A percentile compares a stretch with the other conserved stretches of the same genome.
phyloP scores from a whole-genome alignment of 495 filamentous ascomycete genomes.

The Neurospora sp. region DNA sequence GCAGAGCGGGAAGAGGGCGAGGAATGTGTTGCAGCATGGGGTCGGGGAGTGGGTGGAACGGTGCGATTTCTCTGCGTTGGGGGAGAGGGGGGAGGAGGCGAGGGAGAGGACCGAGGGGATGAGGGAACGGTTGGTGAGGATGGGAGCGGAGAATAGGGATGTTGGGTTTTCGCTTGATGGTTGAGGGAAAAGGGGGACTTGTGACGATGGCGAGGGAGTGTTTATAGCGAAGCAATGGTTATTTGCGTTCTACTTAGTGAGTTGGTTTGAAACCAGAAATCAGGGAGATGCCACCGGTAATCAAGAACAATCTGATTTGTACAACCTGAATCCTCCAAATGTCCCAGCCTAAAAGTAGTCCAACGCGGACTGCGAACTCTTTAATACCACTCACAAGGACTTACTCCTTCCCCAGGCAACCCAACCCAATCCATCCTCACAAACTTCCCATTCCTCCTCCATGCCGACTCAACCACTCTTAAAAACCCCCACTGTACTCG shows the following conservation, averaged over 20 bases:
- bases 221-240: not conserved
- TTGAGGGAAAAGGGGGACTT: conserved; percentile 2
- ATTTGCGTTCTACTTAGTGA: not conserved
- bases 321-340: not conserved
- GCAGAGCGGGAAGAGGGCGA: conserved; percentile 43
- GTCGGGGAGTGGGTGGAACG: conserved; percentile 62
- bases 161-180: conserved; percentile 44
- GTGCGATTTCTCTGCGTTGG: conserved; percentile 41
- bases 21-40: conserved; percentile 80
- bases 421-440: not conserved
- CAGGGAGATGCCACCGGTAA: not conserved
- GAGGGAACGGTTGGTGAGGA: conserved; percentile 42
- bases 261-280: not conserved
- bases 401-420: no score
- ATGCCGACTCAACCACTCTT: conserved; percentile 18
- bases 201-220: not conserved
- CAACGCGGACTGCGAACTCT: not conserved
- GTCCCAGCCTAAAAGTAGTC: not conserved
- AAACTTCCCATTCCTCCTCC: not conserved
- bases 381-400: not conserved
- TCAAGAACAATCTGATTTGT: not conserved
- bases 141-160: conserved; percentile 48
- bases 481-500: conserved; percentile 34
- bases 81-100: conserved; percentile 32
- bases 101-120: conserved; percentile 43